These are phyloP conservation scores for Podaxis sp. DNA, from an alignment of 768 basidiomycete species.

Conservation along the genomic window DNA sequence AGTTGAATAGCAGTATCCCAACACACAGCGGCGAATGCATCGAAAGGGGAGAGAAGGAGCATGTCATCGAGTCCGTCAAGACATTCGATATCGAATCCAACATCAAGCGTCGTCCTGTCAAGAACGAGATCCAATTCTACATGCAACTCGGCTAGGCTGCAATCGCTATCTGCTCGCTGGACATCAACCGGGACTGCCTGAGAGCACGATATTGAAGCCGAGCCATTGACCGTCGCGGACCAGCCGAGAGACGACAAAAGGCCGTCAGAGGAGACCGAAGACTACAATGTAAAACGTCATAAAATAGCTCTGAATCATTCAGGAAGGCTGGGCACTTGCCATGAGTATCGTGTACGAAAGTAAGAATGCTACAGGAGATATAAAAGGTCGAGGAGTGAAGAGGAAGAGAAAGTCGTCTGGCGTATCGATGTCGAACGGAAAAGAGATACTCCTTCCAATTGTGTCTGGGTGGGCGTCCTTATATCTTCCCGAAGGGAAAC, in stretches of 20 bases:
- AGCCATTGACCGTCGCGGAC: constrained; percentile 3
- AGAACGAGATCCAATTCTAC: constrained; percentile 19
- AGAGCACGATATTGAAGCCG: not conserved
- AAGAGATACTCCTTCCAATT: not conserved
- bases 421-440: not conserved
- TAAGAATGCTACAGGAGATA: not conserved
- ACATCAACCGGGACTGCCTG: constrained; percentile 11
- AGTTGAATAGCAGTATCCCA: constrained; percentile 24
- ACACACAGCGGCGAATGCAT: constrained; percentile 33
- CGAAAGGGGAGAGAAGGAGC: constrained; percentile 29
- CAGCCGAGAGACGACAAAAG: constrained; percentile 7
- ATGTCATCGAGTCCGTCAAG: constrained; percentile 34
- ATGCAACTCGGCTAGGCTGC: constrained; percentile 2
- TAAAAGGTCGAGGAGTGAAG: not conserved
- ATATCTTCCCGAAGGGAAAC: not conserved
- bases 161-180: constrained; percentile 4
- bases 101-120: constrained; percentile 31
- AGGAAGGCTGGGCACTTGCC: not conserved
- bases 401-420: not conserved
- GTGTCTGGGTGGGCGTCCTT: not conserved
- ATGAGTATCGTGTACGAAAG: constrained; percentile 1
- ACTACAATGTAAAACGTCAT: not conserved
- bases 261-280: constrained; percentile 1
- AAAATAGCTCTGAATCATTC: not conserved
- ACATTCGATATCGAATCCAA: constrained; percentile 33